Base-by-base conservation (phyloP, 1,284 basidiomycete species). In the Termitomyces sp. region DNA sequence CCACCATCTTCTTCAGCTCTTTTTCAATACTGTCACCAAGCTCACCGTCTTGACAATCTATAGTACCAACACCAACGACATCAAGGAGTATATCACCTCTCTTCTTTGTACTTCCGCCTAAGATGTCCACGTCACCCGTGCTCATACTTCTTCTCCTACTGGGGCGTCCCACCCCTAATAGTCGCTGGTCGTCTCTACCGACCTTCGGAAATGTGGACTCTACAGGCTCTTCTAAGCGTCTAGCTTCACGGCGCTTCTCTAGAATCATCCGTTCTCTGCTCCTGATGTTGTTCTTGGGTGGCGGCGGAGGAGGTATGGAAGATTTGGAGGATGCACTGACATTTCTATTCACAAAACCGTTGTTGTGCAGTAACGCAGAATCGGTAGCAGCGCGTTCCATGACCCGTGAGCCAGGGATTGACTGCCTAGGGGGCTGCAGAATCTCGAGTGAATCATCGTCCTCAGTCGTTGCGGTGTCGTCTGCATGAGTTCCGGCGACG, bases 201-300 rank as follows among this genome's bases (percentile, higher is more conserved):
- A 61, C 57, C 31, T 65, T 67, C 3, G 67, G 63, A 34, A 70
- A 65, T n/a, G 65, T 63, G 64, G 60, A 64, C 34, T 62, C 72
- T 50, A 77, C 76, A 45, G 24, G 24, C 5, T 76, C 75, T 44
- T 84, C 80, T 56, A 77, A 68, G 43, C 75, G 75, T 39, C 82
- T 73, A 43, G 82, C 79, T 65, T 88, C 81, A 13, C 87, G 73
- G 57, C 88, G 76, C 69, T 84, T 89, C 63, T 88, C 84, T 24
- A 84, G 70, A 61, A 92, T 89, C 48, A 87, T 67, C 55, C 85
- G 80, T 64, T 92, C 90, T 31, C 88, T 77, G 24, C 68, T 71
- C 34, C 71, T 78, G 56, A 86, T 87, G 31, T 82, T 84, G 64
- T 88, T 82, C 65, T 84, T 89, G 3, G 78, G 77, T 12, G 80